These are phyloP conservation scores for Mortierella sp. DNA, from an alignment of 371 early-diverging fungal species.

Conservation along the genomic window DNA sequence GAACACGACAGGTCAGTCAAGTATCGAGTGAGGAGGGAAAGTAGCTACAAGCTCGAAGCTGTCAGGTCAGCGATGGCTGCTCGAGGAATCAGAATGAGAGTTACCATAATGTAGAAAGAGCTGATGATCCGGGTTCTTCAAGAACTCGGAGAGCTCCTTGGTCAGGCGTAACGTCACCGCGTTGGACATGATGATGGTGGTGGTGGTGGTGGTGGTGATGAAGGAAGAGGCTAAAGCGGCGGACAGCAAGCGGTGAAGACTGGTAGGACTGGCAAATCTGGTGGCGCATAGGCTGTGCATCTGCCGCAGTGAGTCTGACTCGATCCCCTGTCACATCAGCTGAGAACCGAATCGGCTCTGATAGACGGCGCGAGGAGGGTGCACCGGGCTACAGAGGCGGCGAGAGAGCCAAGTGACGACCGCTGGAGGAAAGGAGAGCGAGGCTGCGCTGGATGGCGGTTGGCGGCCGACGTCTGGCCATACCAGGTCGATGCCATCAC, in stretches of 20 bases:
- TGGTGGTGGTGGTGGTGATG: not conserved
- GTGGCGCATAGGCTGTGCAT: constrained; percentile 15
- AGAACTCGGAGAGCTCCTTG: constrained; percentile 47
- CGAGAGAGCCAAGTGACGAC: too few relatives aligned
- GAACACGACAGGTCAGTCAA: not conserved
- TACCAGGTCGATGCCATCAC: too few relatives aligned
- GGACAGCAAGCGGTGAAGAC: not conserved
- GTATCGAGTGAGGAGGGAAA: not conserved
- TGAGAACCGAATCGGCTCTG: not conserved
- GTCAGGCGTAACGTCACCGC: constrained; percentile 47
- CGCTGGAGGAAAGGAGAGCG: too few relatives aligned
- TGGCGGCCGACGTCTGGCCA: too few relatives aligned
- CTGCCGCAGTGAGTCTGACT: constrained; percentile 20
- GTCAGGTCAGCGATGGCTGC: not conserved
- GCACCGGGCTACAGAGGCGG: not conserved
- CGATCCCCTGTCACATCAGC: not conserved
- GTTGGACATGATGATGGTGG: constrained; percentile 31
- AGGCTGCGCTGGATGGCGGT: too few relatives aligned
- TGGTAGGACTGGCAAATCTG: not conserved
- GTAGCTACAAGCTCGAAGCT: too few relatives aligned
- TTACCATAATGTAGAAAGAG: constrained; percentile 54
- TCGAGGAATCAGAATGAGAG: not conserved
- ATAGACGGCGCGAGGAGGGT: not conserved
- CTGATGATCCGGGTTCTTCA: constrained; percentile 58
- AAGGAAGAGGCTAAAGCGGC: constrained; percentile 1